Conservation (phyloP, 768 basidiomycete species). For the Boletus subcaerulescens region DNA sequence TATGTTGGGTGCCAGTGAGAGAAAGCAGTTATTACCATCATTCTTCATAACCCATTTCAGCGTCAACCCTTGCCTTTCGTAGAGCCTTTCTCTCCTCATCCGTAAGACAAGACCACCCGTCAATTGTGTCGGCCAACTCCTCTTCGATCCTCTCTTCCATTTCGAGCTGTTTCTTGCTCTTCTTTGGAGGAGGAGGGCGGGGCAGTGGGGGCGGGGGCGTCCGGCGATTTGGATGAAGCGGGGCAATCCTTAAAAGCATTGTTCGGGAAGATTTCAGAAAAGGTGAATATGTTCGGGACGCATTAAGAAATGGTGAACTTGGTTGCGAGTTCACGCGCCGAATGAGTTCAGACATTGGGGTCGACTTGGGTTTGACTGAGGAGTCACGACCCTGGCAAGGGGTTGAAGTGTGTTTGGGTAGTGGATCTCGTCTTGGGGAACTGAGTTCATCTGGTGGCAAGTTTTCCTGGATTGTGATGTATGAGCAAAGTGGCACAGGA, state of each 20-base stretch:
- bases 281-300: conserved; percentile 51
- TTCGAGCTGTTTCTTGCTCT: conserved; percentile 76
- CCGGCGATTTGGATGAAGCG: conserved; percentile 69
- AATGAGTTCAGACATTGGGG: conserved; percentile 75
- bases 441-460: conserved; percentile 1
- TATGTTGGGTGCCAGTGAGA: background rate
- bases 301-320: conserved; percentile 46
- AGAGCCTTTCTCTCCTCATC: conserved; percentile 48
- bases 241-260: conserved; percentile 65
- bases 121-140: conserved; percentile 69
- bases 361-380: conserved; percentile 51
- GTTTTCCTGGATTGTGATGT: conserved; percentile 12
- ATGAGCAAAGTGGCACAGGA: background rate
- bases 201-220: conserved; percentile 74
- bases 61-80: conserved; percentile 58
- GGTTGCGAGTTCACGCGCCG: conserved; percentile 66
- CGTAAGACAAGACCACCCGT: conserved; percentile 52
- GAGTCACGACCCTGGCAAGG: conserved; percentile 27
- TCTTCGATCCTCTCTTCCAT: conserved; percentile 79
- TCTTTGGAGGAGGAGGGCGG: conserved; percentile 67
- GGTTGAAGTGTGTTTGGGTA: conserved; percentile 7
- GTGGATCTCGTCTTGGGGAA: background rate
- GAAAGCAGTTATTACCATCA: background rate
- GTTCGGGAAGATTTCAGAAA: conserved; percentile 62
- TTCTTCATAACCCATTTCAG: conserved; percentile 58